Conservation (phyloP, 805 yeast species). For the Candida maris region DNA sequence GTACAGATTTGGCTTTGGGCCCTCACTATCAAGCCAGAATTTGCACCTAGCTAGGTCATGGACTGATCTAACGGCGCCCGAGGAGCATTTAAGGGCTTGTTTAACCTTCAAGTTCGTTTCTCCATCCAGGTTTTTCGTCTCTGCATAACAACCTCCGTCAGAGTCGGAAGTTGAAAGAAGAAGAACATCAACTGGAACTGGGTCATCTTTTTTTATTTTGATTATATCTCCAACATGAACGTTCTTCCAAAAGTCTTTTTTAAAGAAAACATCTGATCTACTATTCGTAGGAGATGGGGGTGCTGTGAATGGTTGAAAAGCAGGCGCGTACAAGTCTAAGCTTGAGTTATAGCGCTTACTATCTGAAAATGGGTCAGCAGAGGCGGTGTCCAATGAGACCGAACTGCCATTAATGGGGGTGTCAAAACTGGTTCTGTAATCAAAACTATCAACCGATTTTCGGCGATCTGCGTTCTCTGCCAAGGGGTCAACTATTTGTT, state of each 20-base stretch:
- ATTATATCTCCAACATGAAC: slow-evolving; percentile 73
- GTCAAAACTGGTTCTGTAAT: slow-evolving; percentile 29
- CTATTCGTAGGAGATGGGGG: slow-evolving; percentile 11
- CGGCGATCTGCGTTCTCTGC: slow-evolving; percentile 19
- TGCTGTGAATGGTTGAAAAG: slow-evolving; percentile 29
- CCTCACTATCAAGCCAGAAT: slow-evolving; percentile 77
- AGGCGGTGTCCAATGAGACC: slow-evolving; percentile 11
- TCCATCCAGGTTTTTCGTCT: slow-evolving; percentile 81
- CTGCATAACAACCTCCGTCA: slow-evolving; percentile 67
- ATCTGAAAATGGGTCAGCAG: slow-evolving; percentile 24
- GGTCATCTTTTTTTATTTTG: slow-evolving; percentile 65
- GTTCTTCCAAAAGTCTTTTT: slow-evolving; percentile 62
- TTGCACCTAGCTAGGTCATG: slow-evolving; percentile 47
- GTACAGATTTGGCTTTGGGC: slow-evolving; percentile 77
- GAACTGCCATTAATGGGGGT: slow-evolving; percentile 15
- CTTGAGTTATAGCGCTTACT: slow-evolving; percentile 13
- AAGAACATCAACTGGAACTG: slow-evolving; percentile 73
- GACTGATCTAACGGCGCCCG: slow-evolving; percentile 33
- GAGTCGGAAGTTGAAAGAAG: slow-evolving; percentile 65
- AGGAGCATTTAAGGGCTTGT: slow-evolving; percentile 64
- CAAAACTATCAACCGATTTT: slow-evolving; percentile 33
- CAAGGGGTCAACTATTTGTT: slow-evolving; percentile 23
- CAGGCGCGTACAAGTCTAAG: slow-evolving; percentile 7
- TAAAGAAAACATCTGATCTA: slow-evolving; percentile 25
- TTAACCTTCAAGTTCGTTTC: slow-evolving; percentile 74